phyloP scores from a whole-genome alignment of 2,329 filamentous ascomycete genomes.

The Teratosphaeria gauchensis region DNA sequence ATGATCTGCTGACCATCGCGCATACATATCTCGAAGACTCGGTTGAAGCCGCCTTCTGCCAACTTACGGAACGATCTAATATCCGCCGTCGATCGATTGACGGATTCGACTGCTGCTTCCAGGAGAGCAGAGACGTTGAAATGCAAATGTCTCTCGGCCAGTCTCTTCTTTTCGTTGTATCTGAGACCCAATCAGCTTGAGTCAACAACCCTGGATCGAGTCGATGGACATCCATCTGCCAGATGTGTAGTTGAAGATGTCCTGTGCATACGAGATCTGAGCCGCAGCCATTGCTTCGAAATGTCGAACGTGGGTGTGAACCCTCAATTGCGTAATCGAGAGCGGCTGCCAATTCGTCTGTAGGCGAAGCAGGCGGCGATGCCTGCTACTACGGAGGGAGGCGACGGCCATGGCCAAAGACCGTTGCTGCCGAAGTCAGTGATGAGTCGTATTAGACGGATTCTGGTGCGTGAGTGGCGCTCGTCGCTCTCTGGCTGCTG shows the following conservation, averaged over 20 bases:
- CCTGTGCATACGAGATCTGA: neutral
- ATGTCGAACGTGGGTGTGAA: neutral
- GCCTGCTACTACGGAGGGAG: slow-evolving; percentile 11
- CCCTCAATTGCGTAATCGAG: neutral
- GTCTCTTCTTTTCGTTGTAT: slow-evolving; percentile 11
- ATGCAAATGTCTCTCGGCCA: slow-evolving; percentile 6
- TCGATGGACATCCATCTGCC: slow-evolving; percentile 12
- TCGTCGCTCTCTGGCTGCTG: too few species aligned
- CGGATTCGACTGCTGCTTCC: slow-evolving; percentile 4
- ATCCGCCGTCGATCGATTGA: slow-evolving; percentile 1
- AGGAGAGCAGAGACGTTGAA: slow-evolving; percentile 10
- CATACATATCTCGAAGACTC: slow-evolving; percentile 14
- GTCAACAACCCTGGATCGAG: neutral
- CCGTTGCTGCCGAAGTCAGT: slow-evolving; percentile 9
- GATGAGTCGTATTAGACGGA: too few species aligned
- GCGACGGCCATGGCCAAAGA: neutral
- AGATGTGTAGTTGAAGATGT: slow-evolving; percentile 9
- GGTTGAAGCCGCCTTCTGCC: slow-evolving; percentile 18
- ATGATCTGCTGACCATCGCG: slow-evolving; percentile 16
- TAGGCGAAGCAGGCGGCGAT: neutral
- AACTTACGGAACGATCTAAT: slow-evolving; percentile 10
- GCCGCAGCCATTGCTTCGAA: neutral
- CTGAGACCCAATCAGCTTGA: slow-evolving; percentile 2
- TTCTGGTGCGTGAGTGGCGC: too few species aligned
- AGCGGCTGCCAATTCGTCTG: neutral